Base-by-base conservation (phyloP, 1,139 yeast genomes). In the Barnettozyma hawaiiensis region DNA sequence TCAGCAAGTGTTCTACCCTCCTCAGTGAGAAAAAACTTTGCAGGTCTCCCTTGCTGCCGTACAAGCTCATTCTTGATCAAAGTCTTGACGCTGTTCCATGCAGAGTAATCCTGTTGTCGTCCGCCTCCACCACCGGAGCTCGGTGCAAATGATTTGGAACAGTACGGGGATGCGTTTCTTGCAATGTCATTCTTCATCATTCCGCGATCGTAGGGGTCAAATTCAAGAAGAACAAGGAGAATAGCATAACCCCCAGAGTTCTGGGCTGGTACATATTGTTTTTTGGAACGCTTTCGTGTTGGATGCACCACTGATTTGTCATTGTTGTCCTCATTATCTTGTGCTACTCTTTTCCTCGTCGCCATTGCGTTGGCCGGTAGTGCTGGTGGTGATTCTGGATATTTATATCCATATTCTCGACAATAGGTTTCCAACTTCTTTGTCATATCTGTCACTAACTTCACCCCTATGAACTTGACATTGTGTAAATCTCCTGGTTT, bases 221-320 rank as follows among this genome's bases (percentile, higher is more conserved):
- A 61, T 35, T 76, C 67, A 41, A 75, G 68, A 12, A 92, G 62
- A 0, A 84, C 83, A 18, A 89, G 52, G 31, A 92, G 56, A 7
- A 92, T 84, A 0, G 95, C 96, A 64, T 85, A 92, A 0, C 89
- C 94, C 0, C 97, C 97, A 0, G 95, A 78, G 33, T 94, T 67
- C 49, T 78, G 78, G 36, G 73, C 71, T 1, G 98, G 98, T 0
- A 90, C 73, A 59, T 86, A 92, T 34, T 63, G 66, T 42, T 58
- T 66, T 44, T 62, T 60, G 34, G 57, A 46, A 18, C 49, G 47
- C 34, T 60, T 46, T 43, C 55, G 59, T 29, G 51, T 50, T 22
- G 58, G 50, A 18, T 27, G 45, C 9, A 10, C n/a, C 37, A n/a
- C 12, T 29, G 5, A n/a, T n/a, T n/a, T n/a, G 5, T 19, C 29